Evolutionary conservation across 805 yeast genomes (phyloP).

Genomic region (Wickerhamiella sergipiensis): DNA sequence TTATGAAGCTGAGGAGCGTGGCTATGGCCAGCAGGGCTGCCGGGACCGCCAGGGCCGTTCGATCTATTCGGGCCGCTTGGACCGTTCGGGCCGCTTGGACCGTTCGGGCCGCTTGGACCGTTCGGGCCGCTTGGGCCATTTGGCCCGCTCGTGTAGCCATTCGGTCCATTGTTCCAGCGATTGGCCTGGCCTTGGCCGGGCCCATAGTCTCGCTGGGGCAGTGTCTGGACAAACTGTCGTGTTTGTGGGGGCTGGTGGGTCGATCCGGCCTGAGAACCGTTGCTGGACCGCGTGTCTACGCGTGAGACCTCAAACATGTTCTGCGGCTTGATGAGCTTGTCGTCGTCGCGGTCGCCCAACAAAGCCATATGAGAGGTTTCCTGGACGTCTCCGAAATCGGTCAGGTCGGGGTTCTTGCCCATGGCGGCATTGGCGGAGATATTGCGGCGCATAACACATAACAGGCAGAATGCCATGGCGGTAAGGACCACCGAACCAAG

Average conservation of each 20-base stretch:
- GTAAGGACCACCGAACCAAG: constrained; percentile 53
- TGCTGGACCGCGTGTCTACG: neutral
- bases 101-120: neutral
- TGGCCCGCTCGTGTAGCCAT: neutral
- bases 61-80: neutral
- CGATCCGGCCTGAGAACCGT: neutral
- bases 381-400: constrained; percentile 1
- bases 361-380: constrained; percentile 2
- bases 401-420: neutral
- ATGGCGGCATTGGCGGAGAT: constrained; percentile 12
- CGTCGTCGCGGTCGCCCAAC: constrained; percentile 12
- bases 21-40: neutral
- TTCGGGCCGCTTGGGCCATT: neutral
- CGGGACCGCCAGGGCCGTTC: neutral
- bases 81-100: neutral
- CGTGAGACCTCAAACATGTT: neutral
- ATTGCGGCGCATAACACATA: constrained; percentile 58
- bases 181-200: neutral
- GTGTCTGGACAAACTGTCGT: neutral
- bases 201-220: neutral
- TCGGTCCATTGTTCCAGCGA: neutral
- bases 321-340: constrained; percentile 8
- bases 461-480: constrained; percentile 47
- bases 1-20: neutral
- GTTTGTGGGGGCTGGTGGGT: neutral